Conservation (phyloP, 352 stramenopile genomes). For the Thraustotheca clavata region DNA sequence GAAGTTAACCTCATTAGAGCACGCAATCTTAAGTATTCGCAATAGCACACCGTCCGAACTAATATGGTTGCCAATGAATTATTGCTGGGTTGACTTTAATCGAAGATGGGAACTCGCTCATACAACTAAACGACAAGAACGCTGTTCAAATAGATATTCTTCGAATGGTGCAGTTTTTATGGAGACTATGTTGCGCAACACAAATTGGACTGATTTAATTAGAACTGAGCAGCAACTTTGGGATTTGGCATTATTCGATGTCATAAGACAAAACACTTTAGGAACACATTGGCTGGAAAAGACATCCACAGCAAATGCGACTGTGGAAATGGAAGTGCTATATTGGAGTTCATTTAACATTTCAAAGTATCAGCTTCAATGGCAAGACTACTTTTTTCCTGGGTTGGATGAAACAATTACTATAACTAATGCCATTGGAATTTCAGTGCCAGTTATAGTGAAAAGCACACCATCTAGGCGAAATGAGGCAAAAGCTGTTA, state of each 20-base stretch:
- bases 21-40: background rate
- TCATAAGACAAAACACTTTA: too few species aligned
- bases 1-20: background rate
- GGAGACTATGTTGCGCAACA: slow-evolving; percentile 12
- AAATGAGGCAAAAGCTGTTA: too few species aligned
- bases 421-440: background rate
- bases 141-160: background rate
- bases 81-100: slow-evolving; percentile 18
- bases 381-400: background rate
- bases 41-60: background rate
- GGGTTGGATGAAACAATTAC: background rate
- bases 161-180: slow-evolving; percentile 10
- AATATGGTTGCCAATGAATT: background rate
- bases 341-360: background rate
- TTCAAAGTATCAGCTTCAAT: background rate
- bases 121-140: background rate
- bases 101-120: slow-evolving; percentile 17
- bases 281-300: too few species aligned
- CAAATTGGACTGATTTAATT: slow-evolving; percentile 3
- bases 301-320: too few species aligned
- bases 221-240: too few species aligned
- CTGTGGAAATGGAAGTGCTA: background rate
- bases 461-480: too few species aligned
- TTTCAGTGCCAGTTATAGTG: background rate
- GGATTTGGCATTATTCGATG: too few species aligned